Percentiles rank a stretch among this genome's conserved stretches.
phyloP scores from a whole-genome alignment of 2,329 filamentous ascomycete genomes.

The Sporothrix dimorphospora region DNA sequence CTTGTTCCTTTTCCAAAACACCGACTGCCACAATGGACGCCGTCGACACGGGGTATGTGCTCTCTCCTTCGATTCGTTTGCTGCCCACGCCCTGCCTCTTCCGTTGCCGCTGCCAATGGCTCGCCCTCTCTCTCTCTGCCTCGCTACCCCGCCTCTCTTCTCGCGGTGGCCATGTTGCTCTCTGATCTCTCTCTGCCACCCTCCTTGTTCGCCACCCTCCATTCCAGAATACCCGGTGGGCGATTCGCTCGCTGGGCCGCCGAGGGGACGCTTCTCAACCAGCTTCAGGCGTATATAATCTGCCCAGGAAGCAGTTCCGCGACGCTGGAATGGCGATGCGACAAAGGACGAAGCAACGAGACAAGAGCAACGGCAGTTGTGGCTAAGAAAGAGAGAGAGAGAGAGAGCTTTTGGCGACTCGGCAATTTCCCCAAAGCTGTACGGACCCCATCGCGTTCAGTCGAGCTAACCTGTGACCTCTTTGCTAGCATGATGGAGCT shows the following conservation, averaged over 20 bases:
- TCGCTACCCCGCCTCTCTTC: not conserved
- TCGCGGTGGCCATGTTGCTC: not conserved
- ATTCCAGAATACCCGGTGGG: conserved; percentile 23
- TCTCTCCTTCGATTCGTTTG: conserved; percentile 9
- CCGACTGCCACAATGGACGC: conserved; percentile 13
- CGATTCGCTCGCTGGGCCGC: conserved; percentile 6
- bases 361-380: not conserved
- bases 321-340: not conserved
- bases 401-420: not conserved
- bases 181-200: not conserved
- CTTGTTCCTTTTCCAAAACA: not conserved
- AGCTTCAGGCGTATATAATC: conserved; percentile 4
- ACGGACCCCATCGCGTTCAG: not conserved
- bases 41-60: conserved; percentile 19
- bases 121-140: not conserved
- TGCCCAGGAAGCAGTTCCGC: not conserved
- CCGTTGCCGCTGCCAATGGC: conserved; percentile 5
- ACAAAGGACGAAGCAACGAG: not conserved
- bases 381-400: not conserved
- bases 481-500: conserved; percentile 78
- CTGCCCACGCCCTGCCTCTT: not conserved
- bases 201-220: conserved; percentile 12
- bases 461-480: conserved; percentile 28
- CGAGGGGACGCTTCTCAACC: conserved; percentile 12
- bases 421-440: not conserved